Conservation (phyloP, 78 protist genomes). For the Polysphondylium violaceum region DNA sequence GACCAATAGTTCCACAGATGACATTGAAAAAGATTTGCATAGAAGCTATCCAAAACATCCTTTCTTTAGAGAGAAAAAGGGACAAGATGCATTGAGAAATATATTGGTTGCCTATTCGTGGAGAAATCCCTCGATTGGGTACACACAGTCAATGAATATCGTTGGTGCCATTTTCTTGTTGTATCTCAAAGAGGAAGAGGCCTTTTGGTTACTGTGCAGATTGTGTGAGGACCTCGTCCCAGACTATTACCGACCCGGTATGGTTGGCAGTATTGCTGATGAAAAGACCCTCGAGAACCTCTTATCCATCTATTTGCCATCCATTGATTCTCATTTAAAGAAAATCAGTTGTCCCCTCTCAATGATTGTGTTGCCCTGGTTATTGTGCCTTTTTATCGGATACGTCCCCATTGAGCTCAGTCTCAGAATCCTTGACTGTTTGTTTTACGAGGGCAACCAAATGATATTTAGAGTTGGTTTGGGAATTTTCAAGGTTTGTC, state of each 20-base stretch:
- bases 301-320: conserved; percentile 6
- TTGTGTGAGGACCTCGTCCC: conserved; percentile 74
- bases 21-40: conserved; percentile 61
- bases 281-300: conserved; percentile 61
- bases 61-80: conserved; percentile 64
- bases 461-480: conserved; percentile 60
- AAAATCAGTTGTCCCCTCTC: conserved; percentile 35
- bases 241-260: conserved; percentile 66
- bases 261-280: conserved; percentile 84
- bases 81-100: conserved; percentile 76
- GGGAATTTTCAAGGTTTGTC: conserved; percentile 21
- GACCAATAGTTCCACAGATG: conserved; percentile 13
- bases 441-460: conserved; percentile 68
- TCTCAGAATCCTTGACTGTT: conserved; percentile 65
- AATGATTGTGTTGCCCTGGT: conserved; percentile 76
- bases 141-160: conserved; percentile 85
- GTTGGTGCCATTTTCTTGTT: conserved; percentile 62
- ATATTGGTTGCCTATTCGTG: conserved; percentile 73
- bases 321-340: conserved; percentile 34
- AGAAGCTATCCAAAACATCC: conserved; percentile 89
- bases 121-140: conserved; percentile 80
- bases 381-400: conserved; percentile 63
- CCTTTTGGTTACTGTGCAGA: conserved; percentile 68
- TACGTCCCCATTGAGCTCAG: conserved; percentile 51
- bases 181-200: conserved; percentile 57